A percentile compares a stretch with the other conserved stretches of the same genome.
phyloP scores from a whole-genome alignment of 1,284 basidiomycete genomes.

The Gomphus sp. region DNA sequence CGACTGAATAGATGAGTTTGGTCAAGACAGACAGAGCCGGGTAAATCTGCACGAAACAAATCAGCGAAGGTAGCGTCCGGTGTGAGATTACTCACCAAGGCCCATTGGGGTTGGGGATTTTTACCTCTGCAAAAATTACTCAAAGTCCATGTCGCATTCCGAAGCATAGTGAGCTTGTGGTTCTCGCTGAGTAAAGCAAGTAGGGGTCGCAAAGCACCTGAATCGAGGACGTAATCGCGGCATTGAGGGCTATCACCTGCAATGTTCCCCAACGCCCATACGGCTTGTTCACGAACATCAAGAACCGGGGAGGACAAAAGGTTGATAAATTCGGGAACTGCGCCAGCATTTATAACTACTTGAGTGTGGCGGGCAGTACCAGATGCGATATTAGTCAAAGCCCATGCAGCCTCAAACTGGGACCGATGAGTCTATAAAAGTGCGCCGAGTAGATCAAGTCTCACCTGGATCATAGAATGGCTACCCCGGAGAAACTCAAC shows the following conservation, averaged over 20 bases:
- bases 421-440: background rate
- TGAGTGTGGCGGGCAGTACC: constrained; percentile 98
- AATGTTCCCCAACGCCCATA: constrained; percentile 96
- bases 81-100: constrained; percentile 49
- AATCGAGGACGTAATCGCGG: constrained; percentile 81
- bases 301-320: constrained; percentile 79
- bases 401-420: constrained; percentile 99
- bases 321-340: constrained; percentile 97
- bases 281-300: constrained; percentile 94
- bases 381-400: constrained; percentile 98
- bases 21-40: constrained; percentile 94
- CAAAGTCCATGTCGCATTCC: constrained; percentile 97
- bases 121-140: constrained; percentile 98
- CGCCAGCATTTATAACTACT: constrained; percentile 91
- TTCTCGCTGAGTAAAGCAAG: constrained; percentile 70
- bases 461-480: constrained; percentile 92
- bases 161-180: constrained; percentile 95
- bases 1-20: constrained; percentile 97
- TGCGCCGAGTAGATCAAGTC: constrained; percentile 15
- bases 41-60: constrained; percentile 60
- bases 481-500: constrained; percentile 87
- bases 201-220: constrained; percentile 67
- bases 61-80: background rate
- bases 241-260: constrained; percentile 93
- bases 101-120: constrained; percentile 93